Percentiles rank a stretch among this genome's conserved stretches.
These are phyloP conservation scores for Vitrella brassicaformis DNA, from an alignment of 73 alveolate genomes.

Conservation along the genomic window DNA sequence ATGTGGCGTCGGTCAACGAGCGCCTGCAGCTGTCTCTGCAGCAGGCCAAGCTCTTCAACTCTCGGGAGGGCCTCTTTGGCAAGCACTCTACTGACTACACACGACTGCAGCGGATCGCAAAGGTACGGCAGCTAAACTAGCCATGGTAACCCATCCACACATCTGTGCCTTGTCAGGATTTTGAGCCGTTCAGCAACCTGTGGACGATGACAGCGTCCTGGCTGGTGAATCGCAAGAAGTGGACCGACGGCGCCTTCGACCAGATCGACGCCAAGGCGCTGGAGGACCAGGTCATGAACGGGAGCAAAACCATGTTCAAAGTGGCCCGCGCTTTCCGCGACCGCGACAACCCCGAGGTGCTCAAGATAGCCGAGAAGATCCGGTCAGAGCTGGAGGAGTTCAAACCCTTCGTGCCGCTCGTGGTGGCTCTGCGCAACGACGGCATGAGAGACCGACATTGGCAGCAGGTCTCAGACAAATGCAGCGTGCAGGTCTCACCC, in stretches of 20 bases:
- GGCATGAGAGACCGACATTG: constrained; percentile 94
- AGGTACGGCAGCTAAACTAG: neutral
- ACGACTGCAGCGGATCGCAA: constrained; percentile 50
- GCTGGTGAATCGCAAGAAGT: constrained; percentile 44
- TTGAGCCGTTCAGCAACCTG: constrained; percentile 76
- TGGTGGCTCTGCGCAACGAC: constrained; percentile 77
- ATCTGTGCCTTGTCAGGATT: constrained; percentile 42
- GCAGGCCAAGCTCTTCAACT: constrained; percentile 73
- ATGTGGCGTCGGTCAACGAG: constrained; percentile 43
- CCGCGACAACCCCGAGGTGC: constrained; percentile 55
- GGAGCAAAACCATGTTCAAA: constrained; percentile 54
- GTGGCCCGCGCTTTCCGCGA: constrained; percentile 56
- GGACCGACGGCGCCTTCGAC: constrained; percentile 58
- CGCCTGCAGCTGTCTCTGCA: constrained; percentile 47
- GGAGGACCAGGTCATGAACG: constrained; percentile 41
- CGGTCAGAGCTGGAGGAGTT: constrained; percentile 74
- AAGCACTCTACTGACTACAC: constrained; percentile 77
- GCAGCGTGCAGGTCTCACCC: constrained; percentile 68
- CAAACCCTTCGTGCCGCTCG: constrained; percentile 83
- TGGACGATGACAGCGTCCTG: constrained; percentile 76
- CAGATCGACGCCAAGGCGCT: constrained; percentile 53
- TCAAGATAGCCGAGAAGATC: constrained; percentile 54
- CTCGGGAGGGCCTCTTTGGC: constrained; percentile 73
- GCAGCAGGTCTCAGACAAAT: constrained; percentile 66
- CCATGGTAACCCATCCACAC: neutral